Evolutionary conservation across 1,284 basidiomycete genomes (phyloP), one percentile per base, ranked within the genome.

Genomic region (Bondarzewia mesenterica): DNA sequence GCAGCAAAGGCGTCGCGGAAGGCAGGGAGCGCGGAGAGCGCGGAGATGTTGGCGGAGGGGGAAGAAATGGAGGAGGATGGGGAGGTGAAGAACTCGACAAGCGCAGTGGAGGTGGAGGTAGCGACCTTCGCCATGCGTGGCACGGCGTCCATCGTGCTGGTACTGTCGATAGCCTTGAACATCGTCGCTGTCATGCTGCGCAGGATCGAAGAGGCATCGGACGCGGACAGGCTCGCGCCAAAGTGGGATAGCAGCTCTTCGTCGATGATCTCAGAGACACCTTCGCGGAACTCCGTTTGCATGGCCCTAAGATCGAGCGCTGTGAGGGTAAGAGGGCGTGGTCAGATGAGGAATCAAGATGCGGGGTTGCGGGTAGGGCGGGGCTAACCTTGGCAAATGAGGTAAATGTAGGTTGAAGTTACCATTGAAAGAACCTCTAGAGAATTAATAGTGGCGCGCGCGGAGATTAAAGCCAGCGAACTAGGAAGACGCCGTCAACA

Each of bases 401-500:
- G 66, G 60, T 86, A 88, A 25, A 92, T 70, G 62, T 89, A 90
- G 7, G 83, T 82, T 7, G 89, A 76, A 6, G 77, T 78, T 41
- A 92, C 67, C 55, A 89, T 72, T 7, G 85, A 80, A 32, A 90
- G 68, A 4, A 90, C 84, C 51, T 93, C 88, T 6, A 89, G 67
- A 2, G 89, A 77, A 51, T 76, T 79, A 55, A 89, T 69, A 0
- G 90, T 89, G 29, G 85, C 85, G 32, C 89, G 80, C 18, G 81
- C 86, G 27, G 86, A 88, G 48, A 91, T 80, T 50, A 92, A 71
- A 1, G 89, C 89, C 46, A 92, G 70, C 6, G 88, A 90, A 62
- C 86, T 89, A 53, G n/a, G n/a, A n/a, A n/a, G n/a, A 51, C 41
- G 44, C 39, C 10, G 50, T 29, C 55, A 48, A 50, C 23, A 49